Base-by-base conservation (phyloP, 345 rosid species). In the Corchorus capsularis region DNA sequence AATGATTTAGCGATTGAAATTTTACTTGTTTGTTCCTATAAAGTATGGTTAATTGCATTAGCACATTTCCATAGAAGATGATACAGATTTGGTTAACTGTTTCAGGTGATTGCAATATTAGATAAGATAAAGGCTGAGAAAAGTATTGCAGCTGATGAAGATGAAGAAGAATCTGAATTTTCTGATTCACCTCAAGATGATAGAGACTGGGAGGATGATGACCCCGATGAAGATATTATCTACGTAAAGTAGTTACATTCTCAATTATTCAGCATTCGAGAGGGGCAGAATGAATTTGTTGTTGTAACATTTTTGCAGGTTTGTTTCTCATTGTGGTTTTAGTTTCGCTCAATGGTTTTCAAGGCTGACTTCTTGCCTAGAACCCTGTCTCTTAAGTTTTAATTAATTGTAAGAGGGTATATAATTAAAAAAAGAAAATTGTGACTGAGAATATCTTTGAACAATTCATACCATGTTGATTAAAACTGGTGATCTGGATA, bases 111-210 rank as follows among this genome's bases (percentile, higher is more conserved):
- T 66, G 96, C 93, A 8, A 89, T 90, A 75, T 81, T 90, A 70
- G 98, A 95, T 83, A 90, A 49, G 75, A 76, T 95, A 74, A 93
- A 93, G 89, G 89, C 86, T 27, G 96, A 88, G 82, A 85, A 89
- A 78, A 79, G 87, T 65, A 76, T 13, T 10, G 55, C 57, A 68
- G 75, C 71, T 32, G 75, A 62, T 66, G 75, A 16, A 69, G 79
- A 83, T 53, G 86, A 79, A 34, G 85, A 75, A 13, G 77, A 56
- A 53, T 5, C 70, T 52, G 85, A 84, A 41, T 47, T 82, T 59
- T 75, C 85, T 46, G 87, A 82, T 56, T 82, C 78, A 46, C 53
- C 81, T 65, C 79, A 81, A 82, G 85, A 78, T 74, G 88, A 86
- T 47, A 77, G 60, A 22, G 92, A 87, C 39, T 88, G 88, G 89